Base-by-base conservation (phyloP, 768 basidiomycete genomes). In the Serendipita indica region DNA sequence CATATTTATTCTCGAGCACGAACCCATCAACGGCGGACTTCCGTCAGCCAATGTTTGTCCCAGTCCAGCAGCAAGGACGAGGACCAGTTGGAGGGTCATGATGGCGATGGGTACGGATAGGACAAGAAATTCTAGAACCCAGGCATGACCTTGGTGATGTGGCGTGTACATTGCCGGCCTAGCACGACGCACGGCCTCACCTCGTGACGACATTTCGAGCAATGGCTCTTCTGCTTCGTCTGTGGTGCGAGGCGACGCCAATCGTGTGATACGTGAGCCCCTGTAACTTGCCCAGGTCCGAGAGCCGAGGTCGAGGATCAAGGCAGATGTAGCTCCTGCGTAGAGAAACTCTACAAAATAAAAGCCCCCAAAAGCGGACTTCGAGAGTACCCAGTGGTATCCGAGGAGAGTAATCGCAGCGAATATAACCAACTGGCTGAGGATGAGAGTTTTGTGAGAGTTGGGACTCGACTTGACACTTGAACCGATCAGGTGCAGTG, bases 31-130 rank as follows among this genome's bases (percentile, higher is more conserved):
- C 2, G 80, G 72, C 58, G 71, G 72, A 32, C 75, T 79, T 13
- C 85, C 86, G 62, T 88, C 85, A 0, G 73, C 72, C 3, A 84
- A 66, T 0, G 82, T 83, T 67, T 87, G 82, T 22, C 72, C 67
- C 62, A 77, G 65, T 2, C 78, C 72, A 22, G 68, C 71, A 3
- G 84, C 43, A 14, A 79, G 18, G 32, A 82, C 62, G 25, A 79
- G 62, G 0, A 69, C 67, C 28, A 82, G 69, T 63, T 86, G 78
- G 49, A 71, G 72, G 10, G 81, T 60, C 37, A 86, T 64, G 12
- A 81, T 72, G 1, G 77, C 32, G 12, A 33, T 1, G 22, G 49
- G 49, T 25, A 54, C n/a, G 49, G 25, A 73, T 0, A 76, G 71
- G 3, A 82, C 60, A 3, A 83, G 49, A 37, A 82, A 65, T 65